Conservation (phyloP, 164 flowering plant species). For the Cinnamomum chago region DNA sequence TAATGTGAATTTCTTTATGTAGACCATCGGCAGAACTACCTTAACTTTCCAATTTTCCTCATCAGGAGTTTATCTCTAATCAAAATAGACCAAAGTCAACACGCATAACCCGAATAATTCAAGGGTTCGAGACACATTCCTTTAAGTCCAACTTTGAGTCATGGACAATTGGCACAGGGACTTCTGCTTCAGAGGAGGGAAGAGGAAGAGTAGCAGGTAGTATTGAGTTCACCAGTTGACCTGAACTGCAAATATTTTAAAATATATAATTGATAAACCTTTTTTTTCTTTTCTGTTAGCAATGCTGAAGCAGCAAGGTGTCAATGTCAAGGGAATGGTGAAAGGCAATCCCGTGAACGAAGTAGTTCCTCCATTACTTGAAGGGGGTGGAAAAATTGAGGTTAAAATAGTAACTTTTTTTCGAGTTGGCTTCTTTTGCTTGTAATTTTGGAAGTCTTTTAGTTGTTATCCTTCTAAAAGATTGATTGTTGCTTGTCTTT, state of each 20-base stretch:
- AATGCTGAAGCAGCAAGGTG: conserved; percentile 97
- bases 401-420: conserved; percentile 28
- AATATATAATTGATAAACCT: no score
- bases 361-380: conserved; percentile 93
- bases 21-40: not conserved
- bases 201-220: conserved; percentile 99
- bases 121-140: conserved; percentile 90
- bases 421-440: conserved; percentile 1
- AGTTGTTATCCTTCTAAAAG: no score
- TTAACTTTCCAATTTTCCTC: not conserved
- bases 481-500: not conserved
- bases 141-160: conserved; percentile 95
- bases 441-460: not conserved
- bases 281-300: conserved; percentile 40
- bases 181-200: conserved; percentile 87
- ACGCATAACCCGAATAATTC: conserved; percentile 76
- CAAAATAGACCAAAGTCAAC: conserved; percentile 90
- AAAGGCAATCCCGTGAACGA: conserved; percentile 77
- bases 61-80: conserved; percentile 71
- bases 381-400: conserved; percentile 92
- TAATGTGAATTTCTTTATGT: conserved; percentile 3
- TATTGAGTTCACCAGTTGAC: conserved; percentile 2
- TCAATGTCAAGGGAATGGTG: conserved; percentile 66
- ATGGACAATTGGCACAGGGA: conserved; percentile 81
- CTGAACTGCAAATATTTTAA: not conserved